Base-by-base conservation (phyloP, 495 filamentous ascomycete genomes). In the Aspergillus baeticus region DNA sequence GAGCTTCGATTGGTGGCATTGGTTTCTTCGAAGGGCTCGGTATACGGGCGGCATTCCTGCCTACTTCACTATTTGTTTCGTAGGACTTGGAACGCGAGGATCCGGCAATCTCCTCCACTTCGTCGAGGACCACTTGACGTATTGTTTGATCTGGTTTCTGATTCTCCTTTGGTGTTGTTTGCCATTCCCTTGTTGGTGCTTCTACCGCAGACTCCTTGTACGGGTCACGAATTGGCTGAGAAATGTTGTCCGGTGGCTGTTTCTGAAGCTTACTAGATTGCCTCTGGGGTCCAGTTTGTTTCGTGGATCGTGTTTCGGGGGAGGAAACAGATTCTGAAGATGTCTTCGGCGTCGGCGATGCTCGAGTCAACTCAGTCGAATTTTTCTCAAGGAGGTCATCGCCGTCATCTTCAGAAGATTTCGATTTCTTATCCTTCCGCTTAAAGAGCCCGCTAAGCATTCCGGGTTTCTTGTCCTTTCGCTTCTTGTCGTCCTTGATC, bases 401-500 rank as follows among this genome's bases (percentile, higher is more conserved):
- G 10, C 81, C 76, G 48, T 88, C 88, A 41, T 89, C 85, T 46
- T 90, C 88, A 8, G 79, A 76, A 39, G 78, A 70, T 60, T 86
- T 88, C 51, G 75, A 75, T 68, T 90, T 97, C 78, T 92, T 96
- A 59, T 96, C 90, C 63, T 95, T 96, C 52, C 91, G 80, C 64
- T 96, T 97, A 80, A 99, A 99, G 62, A 98, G 80, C 37, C 91
- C 92, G 63, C 91, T 91, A 45, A 99, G 85, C 73, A 93, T 96
- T 45, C 92, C 89, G 13, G 85, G 79, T 66, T 94, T 96, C 77
- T 96, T 96, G 54, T 96, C 89, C 64, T 93, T 93, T 42, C 88
- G 87, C 66, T 91, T 95, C 70, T 89, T 91, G 47, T 91, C 87
- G 54, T 95, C 89, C 66, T 85, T 87, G 34, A 58, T 49, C 56